A percentile compares a stretch with the other conserved stretches of the same genome.
These are phyloP conservation scores for Erodium chrysanthum DNA, from an alignment of 441 rosid genomes.

Conservation along the genomic window DNA sequence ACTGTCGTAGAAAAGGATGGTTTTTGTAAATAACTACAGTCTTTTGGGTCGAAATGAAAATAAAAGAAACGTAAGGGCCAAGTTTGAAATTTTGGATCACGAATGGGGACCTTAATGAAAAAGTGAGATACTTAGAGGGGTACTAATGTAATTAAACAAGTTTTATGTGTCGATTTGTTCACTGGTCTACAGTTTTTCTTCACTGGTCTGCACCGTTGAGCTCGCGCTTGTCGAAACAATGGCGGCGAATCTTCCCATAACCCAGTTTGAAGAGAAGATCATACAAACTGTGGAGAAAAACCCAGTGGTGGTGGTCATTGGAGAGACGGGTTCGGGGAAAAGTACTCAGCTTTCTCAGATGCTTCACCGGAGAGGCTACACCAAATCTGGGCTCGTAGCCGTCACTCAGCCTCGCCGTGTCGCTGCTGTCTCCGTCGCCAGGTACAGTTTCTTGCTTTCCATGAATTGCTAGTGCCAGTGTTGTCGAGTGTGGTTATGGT, in stretches of 20 bases:
- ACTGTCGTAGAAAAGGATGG: too few species aligned
- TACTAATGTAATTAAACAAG: background rate
- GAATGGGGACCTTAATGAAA: background rate
- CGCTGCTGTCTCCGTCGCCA: slow-evolving; percentile 86
- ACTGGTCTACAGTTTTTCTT: background rate
- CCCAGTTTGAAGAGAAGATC: slow-evolving; percentile 69
- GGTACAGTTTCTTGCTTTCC: slow-evolving; percentile 26
- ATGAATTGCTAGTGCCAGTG: background rate
- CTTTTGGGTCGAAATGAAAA: too few species aligned
- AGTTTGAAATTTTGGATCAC: background rate
- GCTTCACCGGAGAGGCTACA: slow-evolving; percentile 67
- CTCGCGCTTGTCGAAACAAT: slow-evolving; percentile 5
- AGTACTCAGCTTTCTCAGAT: slow-evolving; percentile 99
- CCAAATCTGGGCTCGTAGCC: slow-evolving; percentile 61
- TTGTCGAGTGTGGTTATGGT: background rate
- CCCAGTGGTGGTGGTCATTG: slow-evolving; percentile 70
- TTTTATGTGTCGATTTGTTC: background rate
- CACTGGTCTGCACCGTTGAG: slow-evolving; percentile 8
- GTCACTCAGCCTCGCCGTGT: slow-evolving; percentile 98
- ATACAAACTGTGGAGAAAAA: slow-evolving; percentile 57
- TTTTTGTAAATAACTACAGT: too few species aligned
- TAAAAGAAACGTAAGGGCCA: background rate
- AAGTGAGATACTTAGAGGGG: background rate
- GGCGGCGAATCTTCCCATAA: slow-evolving; percentile 76
- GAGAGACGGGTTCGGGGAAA: slow-evolving; percentile 93